Evolutionary conservation across 192 early-diverging fungal species (phyloP).

Genomic region (Kickxella alabastrina): DNA sequence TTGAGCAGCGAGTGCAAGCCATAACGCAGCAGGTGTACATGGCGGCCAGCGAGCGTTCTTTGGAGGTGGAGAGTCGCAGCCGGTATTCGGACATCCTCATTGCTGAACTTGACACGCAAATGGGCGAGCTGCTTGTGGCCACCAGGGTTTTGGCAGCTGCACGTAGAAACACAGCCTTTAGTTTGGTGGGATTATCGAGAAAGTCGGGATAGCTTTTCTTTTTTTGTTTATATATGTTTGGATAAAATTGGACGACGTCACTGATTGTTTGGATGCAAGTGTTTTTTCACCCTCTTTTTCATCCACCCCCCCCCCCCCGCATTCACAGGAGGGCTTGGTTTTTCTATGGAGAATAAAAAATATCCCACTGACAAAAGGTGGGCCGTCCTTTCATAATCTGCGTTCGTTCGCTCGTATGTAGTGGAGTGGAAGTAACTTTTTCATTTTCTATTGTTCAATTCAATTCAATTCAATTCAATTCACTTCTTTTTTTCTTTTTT

Average conservation of each 20-base stretch:
- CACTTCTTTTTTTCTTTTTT: too few relatives aligned
- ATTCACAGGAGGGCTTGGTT: not conserved
- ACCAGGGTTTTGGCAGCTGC: conserved; percentile 22
- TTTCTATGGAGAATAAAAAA: not conserved
- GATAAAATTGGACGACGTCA: too few relatives aligned
- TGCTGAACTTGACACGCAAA: conserved; percentile 44
- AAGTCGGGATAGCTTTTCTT: too few relatives aligned
- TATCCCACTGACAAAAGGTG: not conserved
- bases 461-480: too few relatives aligned
- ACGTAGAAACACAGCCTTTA: conserved; percentile 24
- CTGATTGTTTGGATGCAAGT: too few relatives aligned
- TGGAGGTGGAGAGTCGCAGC: conserved; percentile 19
- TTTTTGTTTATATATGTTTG: too few relatives aligned
- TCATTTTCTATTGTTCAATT: too few relatives aligned
- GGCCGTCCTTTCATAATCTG: too few relatives aligned
- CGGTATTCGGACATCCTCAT: conserved; percentile 11
- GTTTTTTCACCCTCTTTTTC: not conserved
- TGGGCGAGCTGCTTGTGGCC: conserved; percentile 26
- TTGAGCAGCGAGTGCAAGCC: conserved; percentile 30
- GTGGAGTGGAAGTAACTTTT: too few relatives aligned
- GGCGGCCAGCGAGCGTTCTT: conserved; percentile 14
- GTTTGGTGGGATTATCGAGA: too few relatives aligned
- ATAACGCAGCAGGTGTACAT: conserved; percentile 29
- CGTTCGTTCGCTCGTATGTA: too few relatives aligned
- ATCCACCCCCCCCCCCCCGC: not conserved